Conservation (phyloP, 129 eudicot genomes). For the Ambrosia artemisiifolia region DNA sequence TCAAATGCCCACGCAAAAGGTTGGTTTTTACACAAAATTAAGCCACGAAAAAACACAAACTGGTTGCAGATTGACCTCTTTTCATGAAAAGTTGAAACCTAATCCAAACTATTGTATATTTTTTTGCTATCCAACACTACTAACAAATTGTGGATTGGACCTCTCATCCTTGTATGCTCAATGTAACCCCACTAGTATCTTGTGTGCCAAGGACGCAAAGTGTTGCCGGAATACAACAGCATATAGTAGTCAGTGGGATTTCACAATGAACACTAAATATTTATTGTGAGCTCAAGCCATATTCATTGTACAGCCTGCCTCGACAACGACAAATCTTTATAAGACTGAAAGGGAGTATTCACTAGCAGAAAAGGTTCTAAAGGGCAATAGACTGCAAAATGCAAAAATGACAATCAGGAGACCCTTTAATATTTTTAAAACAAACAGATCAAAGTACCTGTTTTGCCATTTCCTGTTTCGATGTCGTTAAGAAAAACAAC, state of each 20-base stretch:
- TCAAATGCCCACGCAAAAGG: too few species aligned
- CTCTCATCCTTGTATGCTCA: too few species aligned
- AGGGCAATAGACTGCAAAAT: conserved; percentile 24
- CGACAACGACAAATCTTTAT: conserved; percentile 6
- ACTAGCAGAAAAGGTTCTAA: not conserved
- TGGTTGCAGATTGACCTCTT: too few species aligned
- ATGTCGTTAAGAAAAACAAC: conserved; percentile 33
- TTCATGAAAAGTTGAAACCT: too few species aligned
- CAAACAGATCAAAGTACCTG: conserved; percentile 31
- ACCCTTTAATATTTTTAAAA: not conserved
- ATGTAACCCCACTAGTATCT: too few species aligned
- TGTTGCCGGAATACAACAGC: not conserved
- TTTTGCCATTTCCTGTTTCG: conserved; percentile 11
- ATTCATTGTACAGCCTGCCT: conserved; percentile 4
- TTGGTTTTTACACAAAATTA: too few species aligned
- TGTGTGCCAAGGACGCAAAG: too few species aligned
- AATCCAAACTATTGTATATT: too few species aligned
- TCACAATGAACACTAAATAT: not conserved
- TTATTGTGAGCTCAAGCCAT: not conserved
- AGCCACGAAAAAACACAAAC: too few species aligned
- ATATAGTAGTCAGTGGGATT: not conserved
- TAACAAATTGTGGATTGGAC: too few species aligned
- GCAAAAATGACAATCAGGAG: conserved; percentile 8
- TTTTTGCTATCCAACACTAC: too few species aligned
- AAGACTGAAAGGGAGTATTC: too few species aligned